Evolutionary conservation across 768 basidiomycete species (phyloP).

Genomic region (Plicaturopsis crispa): DNA sequence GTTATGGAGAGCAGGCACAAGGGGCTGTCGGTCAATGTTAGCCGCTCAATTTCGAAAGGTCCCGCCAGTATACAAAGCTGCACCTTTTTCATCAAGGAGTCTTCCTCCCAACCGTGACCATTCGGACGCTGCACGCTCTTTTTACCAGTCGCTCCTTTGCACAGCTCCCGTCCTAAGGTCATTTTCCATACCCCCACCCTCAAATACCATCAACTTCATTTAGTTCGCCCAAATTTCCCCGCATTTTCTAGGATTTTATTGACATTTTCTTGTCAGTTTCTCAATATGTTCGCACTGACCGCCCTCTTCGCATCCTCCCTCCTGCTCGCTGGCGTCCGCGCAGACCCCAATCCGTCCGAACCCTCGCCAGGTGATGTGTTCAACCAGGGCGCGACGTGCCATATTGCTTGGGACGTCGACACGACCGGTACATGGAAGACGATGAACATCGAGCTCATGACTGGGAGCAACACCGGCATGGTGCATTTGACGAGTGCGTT

Average conservation of each 20-base stretch:
- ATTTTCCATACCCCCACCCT: not conserved
- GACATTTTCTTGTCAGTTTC: not conserved
- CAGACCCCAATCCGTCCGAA: conserved; percentile 48
- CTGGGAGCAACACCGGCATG: conserved; percentile 68
- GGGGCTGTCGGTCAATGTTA: no score
- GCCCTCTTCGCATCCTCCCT: not conserved
- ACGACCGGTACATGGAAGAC: conserved; percentile 53
- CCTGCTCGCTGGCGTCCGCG: conserved; percentile 18
- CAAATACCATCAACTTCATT: not conserved
- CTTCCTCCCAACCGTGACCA: no score
- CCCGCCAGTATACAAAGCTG: no score
- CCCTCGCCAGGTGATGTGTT: conserved; percentile 56
- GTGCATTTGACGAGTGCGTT: conserved; percentile 54
- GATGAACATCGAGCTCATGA: conserved; percentile 77
- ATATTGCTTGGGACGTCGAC: conserved; percentile 54
- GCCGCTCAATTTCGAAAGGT: no score
- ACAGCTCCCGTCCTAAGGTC: not conserved
- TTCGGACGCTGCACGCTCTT: no score
- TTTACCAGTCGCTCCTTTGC: not conserved
- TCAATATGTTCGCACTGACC: not conserved
- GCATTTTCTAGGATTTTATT: not conserved
- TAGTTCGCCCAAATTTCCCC: not conserved
- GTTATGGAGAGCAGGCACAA: no score
- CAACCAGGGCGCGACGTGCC: conserved; percentile 49
- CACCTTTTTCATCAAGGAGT: no score